These are phyloP conservation scores for Malbranchea cinnamomea DNA, from an alignment of 2,329 filamentous ascomycete species.

Conservation along the genomic window DNA sequence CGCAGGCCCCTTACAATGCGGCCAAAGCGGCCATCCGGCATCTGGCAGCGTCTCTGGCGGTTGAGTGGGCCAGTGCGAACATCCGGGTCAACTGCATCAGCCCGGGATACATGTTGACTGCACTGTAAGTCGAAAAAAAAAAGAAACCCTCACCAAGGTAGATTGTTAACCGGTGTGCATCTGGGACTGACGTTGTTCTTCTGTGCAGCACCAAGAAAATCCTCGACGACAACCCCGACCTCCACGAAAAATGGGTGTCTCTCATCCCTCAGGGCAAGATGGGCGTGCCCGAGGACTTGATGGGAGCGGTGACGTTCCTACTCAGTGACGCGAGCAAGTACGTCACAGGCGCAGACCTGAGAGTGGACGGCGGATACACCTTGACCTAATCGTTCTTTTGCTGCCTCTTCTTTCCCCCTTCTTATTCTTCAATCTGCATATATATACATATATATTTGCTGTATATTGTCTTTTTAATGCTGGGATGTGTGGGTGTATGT, in stretches of 20 bases:
- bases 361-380: conserved; percentile 84
- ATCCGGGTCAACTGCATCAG: conserved; percentile 94
- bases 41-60: conserved; percentile 70
- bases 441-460: conserved; percentile 1
- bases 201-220: conserved; percentile 70
- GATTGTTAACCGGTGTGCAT: too few species aligned
- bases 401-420: neutral
- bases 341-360: conserved; percentile 59
- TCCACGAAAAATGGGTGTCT: conserved; percentile 80
- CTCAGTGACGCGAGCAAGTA: conserved; percentile 65
- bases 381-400: conserved; percentile 41
- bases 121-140: too few species aligned
- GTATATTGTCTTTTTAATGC: neutral
- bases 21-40: conserved; percentile 87
- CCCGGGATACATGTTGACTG: conserved; percentile 92
- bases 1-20: conserved; percentile 83
- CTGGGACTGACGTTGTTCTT: too few species aligned
- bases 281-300: conserved; percentile 79
- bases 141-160: too few species aligned
- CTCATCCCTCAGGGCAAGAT: conserved; percentile 89
- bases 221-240: conserved; percentile 78
- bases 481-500: too few species aligned
- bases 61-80: conserved; percentile 79
- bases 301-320: conserved; percentile 81
- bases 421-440: neutral